Evolutionary conservation across 305 asterid genomes (phyloP), one percentile per base, ranked within the genome.

Genomic region (Fraxinus floribunda): DNA sequence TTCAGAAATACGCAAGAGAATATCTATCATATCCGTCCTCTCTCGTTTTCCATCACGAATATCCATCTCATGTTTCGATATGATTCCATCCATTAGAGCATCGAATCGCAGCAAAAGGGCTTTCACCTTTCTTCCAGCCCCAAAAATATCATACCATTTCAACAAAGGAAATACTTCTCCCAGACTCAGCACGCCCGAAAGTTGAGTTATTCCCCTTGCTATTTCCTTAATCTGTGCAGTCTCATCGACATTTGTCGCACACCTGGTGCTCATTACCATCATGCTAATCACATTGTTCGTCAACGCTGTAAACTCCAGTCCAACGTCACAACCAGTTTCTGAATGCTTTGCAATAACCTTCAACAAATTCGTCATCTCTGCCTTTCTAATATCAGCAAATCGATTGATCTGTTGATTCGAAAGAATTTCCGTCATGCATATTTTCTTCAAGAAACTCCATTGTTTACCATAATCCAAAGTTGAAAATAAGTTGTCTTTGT

Each of bases 381-480:
- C 82, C 57, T 16, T 46, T 39, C 81, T 75, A 35, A 84, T 77
- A 75, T 79, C 81, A 60, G 72, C 78, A 36, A 79, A 80, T 60
- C 49, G 73, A 16, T 36, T 39, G 3, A 81, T 77, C 77, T 60
- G 84, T 6, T 60, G 79, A 22, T 75, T 26, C 3, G 80, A 84
- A 0, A 81, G 87, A 57, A 81, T 70, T 49, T 84, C 84, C 34
- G 16, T 60, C 82, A 84, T 84, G 46, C 79, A 77, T 15, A 81
- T 20, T 75, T 84, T 84, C 78, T 77, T 84, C 82, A 77, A 34
- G 82, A 84, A 84, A 81, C 77, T 77, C 82, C 84, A 84, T 3
- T 76, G 64, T 18, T 84, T 84, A 55, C 75, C 78, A 32, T 81
- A 84, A n/a, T 84, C 82, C 20, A 81, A 74, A 32, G 80, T 64